Base-by-base conservation (phyloP, 2,329 filamentous ascomycete species). In the Dissoconium aciculare region DNA sequence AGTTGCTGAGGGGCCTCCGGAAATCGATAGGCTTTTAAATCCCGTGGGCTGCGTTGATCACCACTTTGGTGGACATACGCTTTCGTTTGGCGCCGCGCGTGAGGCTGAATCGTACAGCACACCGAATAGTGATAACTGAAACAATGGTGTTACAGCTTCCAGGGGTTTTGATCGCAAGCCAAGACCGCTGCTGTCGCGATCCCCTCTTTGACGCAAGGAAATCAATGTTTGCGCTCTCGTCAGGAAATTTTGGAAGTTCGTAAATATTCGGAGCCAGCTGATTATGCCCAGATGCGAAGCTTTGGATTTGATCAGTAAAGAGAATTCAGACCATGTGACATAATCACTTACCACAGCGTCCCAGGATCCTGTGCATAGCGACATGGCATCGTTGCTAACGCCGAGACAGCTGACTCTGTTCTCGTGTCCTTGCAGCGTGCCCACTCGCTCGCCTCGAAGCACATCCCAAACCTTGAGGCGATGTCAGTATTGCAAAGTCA, bases 331-430 rank as follows among this genome's bases (percentile, higher is more conserved):
- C n/a, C n/a, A n/a, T n/a, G 21, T 19, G 13, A 23, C 5, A 27
- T 21, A 11, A 11, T 1, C 33, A 70, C 83, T 64, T 71, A 95
- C 89, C 68, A 93, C 71, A 51, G 89, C 94, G 64, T 98, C 89
- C 89, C 89, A 98, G 46, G 89, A 98, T 58, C 89, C 89, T 53
- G 89, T 98, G 72, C 89, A 95, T 64, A 98, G 69, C 66, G 87
- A 95, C 65, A 95, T 93, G 41, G 87, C 89, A 55, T 98, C 89
- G 58, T 95, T 95, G 69, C 87, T 95, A 49, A 98, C 89, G 45
- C 89, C 89, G 54, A 98, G 66, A 62, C 89, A 98, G 71, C 87
- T 95, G 56, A 98, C 89, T 46, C 89, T 80, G 67, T 98, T 98
- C 62, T 95, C 87, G 59, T 98, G 89, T 49, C 89, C 89, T 51